phyloP scores from a whole-genome alignment of 345 rosid species.

The Eucalyptus cloeziana region DNA sequence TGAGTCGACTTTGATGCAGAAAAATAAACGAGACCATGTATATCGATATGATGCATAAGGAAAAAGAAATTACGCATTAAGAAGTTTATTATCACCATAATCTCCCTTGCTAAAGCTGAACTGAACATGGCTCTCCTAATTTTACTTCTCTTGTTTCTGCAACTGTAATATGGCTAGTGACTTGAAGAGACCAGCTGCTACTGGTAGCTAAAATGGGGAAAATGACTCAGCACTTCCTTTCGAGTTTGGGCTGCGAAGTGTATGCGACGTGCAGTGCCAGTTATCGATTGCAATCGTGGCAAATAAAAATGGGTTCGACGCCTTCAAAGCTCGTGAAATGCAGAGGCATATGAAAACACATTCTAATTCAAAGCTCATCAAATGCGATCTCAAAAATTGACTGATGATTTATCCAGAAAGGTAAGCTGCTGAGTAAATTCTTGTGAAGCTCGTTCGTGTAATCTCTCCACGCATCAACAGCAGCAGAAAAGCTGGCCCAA shows the following conservation, averaged over 20 bases:
- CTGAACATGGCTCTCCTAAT: neutral
- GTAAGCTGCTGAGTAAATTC: conserved; percentile 33
- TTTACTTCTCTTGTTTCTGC: neutral
- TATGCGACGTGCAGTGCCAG: neutral
- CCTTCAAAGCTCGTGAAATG: neutral
- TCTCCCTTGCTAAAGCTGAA: neutral
- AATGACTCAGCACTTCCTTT: neutral
- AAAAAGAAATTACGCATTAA: neutral
- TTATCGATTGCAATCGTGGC: neutral
- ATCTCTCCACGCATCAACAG: conserved; percentile 32
- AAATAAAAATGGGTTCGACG: too few species aligned
- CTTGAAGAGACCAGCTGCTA: neutral
- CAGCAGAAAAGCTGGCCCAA: conserved; percentile 27
- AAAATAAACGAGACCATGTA: neutral
- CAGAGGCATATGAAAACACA: neutral
- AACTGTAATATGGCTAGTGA: neutral
- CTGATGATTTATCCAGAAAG: conserved; percentile 43
- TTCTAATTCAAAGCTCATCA: neutral
- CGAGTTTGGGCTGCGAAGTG: neutral
- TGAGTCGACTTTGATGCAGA: neutral
- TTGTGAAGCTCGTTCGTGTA: conserved; percentile 26
- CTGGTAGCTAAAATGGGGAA: neutral
- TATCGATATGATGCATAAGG: neutral
- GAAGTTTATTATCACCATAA: neutral
- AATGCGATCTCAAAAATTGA: conserved; percentile 17